A percentile compares a stretch with the other conserved stretches of the same genome.
phyloP scores from a whole-genome alignment of 192 early-diverging fungal species.

The Coemansia brasiliensis region DNA sequence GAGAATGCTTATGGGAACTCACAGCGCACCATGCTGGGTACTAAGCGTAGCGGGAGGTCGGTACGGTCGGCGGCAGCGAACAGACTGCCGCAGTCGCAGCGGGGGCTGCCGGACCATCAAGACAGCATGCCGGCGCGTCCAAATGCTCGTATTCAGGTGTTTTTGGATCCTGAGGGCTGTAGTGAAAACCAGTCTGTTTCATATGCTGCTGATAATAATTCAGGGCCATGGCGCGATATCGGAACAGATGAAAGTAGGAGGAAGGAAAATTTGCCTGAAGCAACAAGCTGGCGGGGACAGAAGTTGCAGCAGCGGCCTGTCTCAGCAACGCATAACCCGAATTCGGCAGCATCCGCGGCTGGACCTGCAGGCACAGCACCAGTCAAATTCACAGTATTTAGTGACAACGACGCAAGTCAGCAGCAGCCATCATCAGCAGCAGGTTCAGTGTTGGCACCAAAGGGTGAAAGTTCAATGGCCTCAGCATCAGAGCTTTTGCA shows the following conservation, averaged over 20 bases:
- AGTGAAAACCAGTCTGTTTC: not conserved
- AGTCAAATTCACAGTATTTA: conserved; percentile 44
- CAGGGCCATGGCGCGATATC: conserved; percentile 59
- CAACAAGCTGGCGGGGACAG: conserved; percentile 61
- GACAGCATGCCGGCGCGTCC: not conserved
- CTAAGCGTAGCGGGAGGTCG: conserved; percentile 22
- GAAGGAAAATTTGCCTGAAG: conserved; percentile 72
- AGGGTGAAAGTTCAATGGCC: no score
- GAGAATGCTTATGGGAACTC: conserved; percentile 10
- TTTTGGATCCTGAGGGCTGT: conserved; percentile 25
- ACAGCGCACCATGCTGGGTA: conserved; percentile 34
- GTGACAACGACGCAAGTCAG: conserved; percentile 12
- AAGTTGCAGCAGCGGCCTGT: conserved; percentile 55
- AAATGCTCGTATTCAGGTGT: conserved; percentile 45
- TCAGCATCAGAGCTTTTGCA: conserved; percentile 10
- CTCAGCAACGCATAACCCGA: not conserved
- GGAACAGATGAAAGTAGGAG: conserved; percentile 59
- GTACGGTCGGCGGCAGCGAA: conserved; percentile 33
- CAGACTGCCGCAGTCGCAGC: conserved; percentile 24
- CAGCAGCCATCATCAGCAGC: not conserved
- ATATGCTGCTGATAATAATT: not conserved
- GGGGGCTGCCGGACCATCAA: conserved; percentile 11
- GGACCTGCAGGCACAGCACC: not conserved
- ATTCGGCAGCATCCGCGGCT: not conserved
- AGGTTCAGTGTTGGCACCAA: not conserved